A percentile compares a stretch with the other conserved stretches of the same genome.
phyloP scores from a whole-genome alignment of 768 basidiomycete genomes.

The Strobilomyces confusus region DNA sequence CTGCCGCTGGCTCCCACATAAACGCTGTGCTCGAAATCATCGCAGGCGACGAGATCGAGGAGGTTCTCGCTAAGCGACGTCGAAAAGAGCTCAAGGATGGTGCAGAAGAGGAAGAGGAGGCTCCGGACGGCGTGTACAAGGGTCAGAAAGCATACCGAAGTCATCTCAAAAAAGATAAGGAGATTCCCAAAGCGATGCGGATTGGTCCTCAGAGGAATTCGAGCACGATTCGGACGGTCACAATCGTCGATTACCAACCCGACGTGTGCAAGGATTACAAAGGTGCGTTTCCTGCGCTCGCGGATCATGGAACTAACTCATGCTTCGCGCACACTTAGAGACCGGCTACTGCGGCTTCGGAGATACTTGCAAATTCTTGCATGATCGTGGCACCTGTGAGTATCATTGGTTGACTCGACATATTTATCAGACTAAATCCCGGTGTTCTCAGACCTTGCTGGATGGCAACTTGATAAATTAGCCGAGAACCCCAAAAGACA shows the following conservation, averaged over 20 bases:
- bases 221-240: constrained; percentile 89
- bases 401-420: constrained; percentile 14
- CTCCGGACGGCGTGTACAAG: constrained; percentile 77
- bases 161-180: constrained; percentile 78
- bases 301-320: constrained; percentile 16
- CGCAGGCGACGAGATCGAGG: constrained; percentile 79
- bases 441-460: constrained; percentile 70
- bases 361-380: constrained; percentile 98
- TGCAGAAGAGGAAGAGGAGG: constrained; percentile 51
- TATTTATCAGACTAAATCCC: constrained; percentile 6
- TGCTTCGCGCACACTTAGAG: constrained; percentile 46
- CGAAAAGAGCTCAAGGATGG: constrained; percentile 50
- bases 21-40: constrained; percentile 71
- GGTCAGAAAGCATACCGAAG: constrained; percentile 80
- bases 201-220: constrained; percentile 72
- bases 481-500: constrained; percentile 71
- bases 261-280: constrained; percentile 99
- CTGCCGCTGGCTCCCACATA: constrained; percentile 68
- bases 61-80: constrained; percentile 65
- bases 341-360: constrained; percentile 99
- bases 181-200: constrained; percentile 85
- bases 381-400: constrained; percentile 93
- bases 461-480: constrained; percentile 97
- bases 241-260: constrained; percentile 95
- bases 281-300: constrained; percentile 50